Evolutionary conservation across 106 monocot species (phyloP).

Genomic region (Apostasia ramifera): DNA sequence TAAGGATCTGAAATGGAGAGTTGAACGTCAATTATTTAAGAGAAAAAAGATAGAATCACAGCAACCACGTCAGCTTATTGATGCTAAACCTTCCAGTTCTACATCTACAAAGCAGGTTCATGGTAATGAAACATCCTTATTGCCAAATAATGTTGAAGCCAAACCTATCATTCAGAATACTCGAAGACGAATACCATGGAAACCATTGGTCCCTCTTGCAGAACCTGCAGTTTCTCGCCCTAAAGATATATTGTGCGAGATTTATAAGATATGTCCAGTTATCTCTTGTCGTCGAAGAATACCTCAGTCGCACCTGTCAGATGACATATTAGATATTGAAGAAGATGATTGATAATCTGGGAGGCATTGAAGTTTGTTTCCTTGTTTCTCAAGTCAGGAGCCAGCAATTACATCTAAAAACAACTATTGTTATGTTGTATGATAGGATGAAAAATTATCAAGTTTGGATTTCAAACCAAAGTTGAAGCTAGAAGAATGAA

Average conservation of each 20-base stretch:
- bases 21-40: constrained; percentile 35
- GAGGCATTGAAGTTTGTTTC: no score
- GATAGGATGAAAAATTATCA: no score
- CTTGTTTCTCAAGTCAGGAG: no score
- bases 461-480: no score
- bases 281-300: constrained; percentile 9
- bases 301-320: not conserved
- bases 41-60: constrained; percentile 2
- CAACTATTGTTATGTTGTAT: no score
- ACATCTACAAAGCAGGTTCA: not conserved
- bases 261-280: constrained; percentile 8
- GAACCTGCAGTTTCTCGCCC: not conserved
- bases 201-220: not conserved
- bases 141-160: not conserved
- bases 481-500: no score
- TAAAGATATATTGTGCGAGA: constrained; percentile 4
- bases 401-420: no score
- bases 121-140: not conserved
- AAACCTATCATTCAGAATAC: not conserved
- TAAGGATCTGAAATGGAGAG: constrained; percentile 50
- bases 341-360: not conserved
- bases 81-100: not conserved
- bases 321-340: not conserved
- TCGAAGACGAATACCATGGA: not conserved
- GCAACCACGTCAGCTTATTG: not conserved